A percentile compares a stretch with the other conserved stretches of the same genome.
These are phyloP conservation scores for Blastobotrys persicus DNA, from an alignment of 1,139 yeast species.

Conservation along the genomic window DNA sequence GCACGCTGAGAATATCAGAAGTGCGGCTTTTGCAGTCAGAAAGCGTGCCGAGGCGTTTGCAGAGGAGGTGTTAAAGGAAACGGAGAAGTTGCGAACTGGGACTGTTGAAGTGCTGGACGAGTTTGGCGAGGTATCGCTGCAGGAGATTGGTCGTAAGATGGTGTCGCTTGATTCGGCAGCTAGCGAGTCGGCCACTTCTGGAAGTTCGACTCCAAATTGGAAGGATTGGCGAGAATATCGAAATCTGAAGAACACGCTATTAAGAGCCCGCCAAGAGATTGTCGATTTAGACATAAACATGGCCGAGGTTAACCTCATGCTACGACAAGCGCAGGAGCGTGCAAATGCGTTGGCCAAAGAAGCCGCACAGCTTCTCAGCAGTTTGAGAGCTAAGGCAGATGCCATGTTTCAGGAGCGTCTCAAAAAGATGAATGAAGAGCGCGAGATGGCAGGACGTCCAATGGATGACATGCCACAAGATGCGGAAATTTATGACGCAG, in stretches of 20 bases:
- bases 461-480: constrained; percentile 21
- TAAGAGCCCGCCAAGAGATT: constrained; percentile 56
- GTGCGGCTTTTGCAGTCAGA: constrained; percentile 35
- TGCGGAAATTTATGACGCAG: constrained; percentile 27
- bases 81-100: constrained; percentile 36
- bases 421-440: constrained; percentile 18
- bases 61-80: constrained; percentile 31
- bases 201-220: constrained; percentile 48
- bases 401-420: constrained; percentile 66
- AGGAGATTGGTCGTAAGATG: constrained; percentile 38
- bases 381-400: constrained; percentile 79
- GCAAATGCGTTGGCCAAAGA: constrained; percentile 62
- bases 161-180: constrained; percentile 23
- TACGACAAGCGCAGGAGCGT: constrained; percentile 59
- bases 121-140: constrained; percentile 38
- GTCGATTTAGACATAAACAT: constrained; percentile 51
- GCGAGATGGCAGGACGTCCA: constrained; percentile 21
- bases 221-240: constrained; percentile 67
- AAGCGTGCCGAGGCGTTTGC: constrained; percentile 34
- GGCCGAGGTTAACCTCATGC: constrained; percentile 49
- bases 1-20: constrained; percentile 32
- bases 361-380: constrained; percentile 65
- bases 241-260: constrained; percentile 53
- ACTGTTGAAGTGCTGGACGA: constrained; percentile 42
- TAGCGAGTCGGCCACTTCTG: constrained; percentile 24